Percentiles rank a stretch among this genome's conserved stretches.
Conservation (phyloP, 2,329 filamentous ascomycete genomes). For the Xylaria hypoxylon region DNA sequence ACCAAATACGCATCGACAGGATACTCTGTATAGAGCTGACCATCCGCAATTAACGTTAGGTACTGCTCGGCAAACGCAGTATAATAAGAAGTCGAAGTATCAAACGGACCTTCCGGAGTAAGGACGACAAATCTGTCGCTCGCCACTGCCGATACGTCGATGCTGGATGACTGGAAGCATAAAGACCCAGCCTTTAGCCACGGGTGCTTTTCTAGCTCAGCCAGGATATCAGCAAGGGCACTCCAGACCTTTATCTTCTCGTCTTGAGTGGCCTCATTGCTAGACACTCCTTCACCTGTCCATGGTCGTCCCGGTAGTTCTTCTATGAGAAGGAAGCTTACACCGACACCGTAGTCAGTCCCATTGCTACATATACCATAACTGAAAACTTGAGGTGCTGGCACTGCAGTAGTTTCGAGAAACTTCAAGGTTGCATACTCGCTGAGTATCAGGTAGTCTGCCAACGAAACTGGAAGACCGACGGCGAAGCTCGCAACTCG, state of each 20-base stretch:
- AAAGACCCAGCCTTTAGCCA: constrained; percentile 47
- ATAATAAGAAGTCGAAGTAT: constrained; percentile 41
- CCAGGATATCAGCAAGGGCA: constrained; percentile 46
- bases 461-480: constrained; percentile 40
- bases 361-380: constrained; percentile 24
- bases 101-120: constrained; percentile 41
- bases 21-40: constrained; percentile 50
- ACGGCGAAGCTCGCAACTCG: constrained; percentile 41
- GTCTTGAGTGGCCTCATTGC: constrained; percentile 21
- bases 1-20: constrained; percentile 50
- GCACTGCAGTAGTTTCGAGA: constrained; percentile 45
- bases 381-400: constrained; percentile 44
- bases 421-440: constrained; percentile 52
- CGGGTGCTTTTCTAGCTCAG: constrained; percentile 45
- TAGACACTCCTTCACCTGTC: constrained; percentile 25
- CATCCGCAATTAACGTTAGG: constrained; percentile 48
- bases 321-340: constrained; percentile 33
- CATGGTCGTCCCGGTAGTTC: constrained; percentile 30
- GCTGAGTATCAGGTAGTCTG: constrained; percentile 48
- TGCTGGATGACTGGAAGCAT: constrained; percentile 26
- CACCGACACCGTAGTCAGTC: constrained; percentile 28
- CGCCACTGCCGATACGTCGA: constrained; percentile 43
- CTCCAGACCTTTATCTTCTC: constrained; percentile 44
- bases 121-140: constrained; percentile 49
- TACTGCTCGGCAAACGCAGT: constrained; percentile 43